These are phyloP conservation scores for Colletotrichum incanum DNA, from an alignment of 2,329 filamentous ascomycete genomes.

Conservation along the genomic window DNA sequence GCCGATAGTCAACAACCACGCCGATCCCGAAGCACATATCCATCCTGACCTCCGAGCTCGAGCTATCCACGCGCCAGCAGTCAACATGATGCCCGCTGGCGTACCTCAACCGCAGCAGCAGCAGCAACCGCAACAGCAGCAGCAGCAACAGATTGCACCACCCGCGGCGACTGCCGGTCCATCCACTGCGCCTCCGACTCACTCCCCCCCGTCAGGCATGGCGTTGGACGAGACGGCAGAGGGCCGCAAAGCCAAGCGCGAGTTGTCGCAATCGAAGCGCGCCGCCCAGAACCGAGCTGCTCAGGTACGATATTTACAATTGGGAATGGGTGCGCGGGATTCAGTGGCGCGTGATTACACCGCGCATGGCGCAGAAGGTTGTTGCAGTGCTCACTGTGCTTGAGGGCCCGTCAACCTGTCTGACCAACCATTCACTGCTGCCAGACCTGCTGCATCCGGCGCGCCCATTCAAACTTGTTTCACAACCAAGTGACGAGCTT, in stretches of 20 bases:
- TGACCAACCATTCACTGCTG: constrained; percentile 2
- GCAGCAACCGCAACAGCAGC: constrained; percentile 24
- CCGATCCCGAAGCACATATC: constrained; percentile 62
- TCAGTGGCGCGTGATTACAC: constrained; percentile 24
- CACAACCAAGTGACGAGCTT: background rate
- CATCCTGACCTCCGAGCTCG: constrained; percentile 64
- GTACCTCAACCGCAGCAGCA: constrained; percentile 38
- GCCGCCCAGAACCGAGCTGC: constrained; percentile 97
- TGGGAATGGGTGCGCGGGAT: background rate
- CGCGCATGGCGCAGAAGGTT: constrained; percentile 10
- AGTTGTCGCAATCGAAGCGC: constrained; percentile 94
- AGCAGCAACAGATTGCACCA: constrained; percentile 34
- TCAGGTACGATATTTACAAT: constrained; percentile 74
- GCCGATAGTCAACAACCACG: constrained; percentile 51
- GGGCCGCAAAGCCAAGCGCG: constrained; percentile 86
- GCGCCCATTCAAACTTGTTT: background rate
- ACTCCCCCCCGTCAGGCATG: constrained; percentile 47
- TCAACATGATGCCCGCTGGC: constrained; percentile 54
- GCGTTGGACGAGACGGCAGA: constrained; percentile 60
- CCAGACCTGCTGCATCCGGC: background rate
- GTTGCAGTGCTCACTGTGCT: constrained; percentile 12
- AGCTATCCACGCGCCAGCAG: constrained; percentile 45
- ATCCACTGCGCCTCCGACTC: constrained; percentile 49
- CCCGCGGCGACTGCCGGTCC: constrained; percentile 29
- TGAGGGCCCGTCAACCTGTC: constrained; percentile 37